Evolutionary conservation across 2,329 filamentous ascomycete genomes (phyloP), one percentile per base, ranked within the genome.

Genomic region (Cercospora citrullina): DNA sequence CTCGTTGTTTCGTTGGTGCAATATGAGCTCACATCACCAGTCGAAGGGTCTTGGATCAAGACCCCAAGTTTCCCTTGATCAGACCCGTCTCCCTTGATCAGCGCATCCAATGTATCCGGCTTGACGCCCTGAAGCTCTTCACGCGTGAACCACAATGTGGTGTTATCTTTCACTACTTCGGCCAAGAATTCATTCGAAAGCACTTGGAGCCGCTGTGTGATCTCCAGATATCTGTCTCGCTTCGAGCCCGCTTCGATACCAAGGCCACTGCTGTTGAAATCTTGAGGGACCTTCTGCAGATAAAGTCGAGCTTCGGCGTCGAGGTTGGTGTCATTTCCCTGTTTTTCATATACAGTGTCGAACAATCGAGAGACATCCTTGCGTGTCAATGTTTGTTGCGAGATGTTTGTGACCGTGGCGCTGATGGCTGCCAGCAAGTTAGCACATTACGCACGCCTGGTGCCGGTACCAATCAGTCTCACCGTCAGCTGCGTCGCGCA

Each of bases 211-310:
- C 90, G 83, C 83, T 91, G 91, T 84, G 92, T 91, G 79, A 93
- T 92, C 78, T 91, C 90, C 82, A 92, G 93, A 84, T 93, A 94
- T 61, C 90, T 86, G 72, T 92, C 90, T 70, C 90, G 82, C 81
- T 92, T 84, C 4, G 85, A 81, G 1, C 90, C 90, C 23, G 86
- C 85, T 1, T 90, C 87, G 57, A 94, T 80, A 5, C 87, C 87
- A 53, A 94, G 81, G 6, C 91, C 91, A 76, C 92, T 92, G 63
- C 87, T 85, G 74, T 93, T 88, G 78, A 91, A 93, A 70, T 84
- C 86, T 80, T 91, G 90, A 73, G 89, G 86, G 74, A 92, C 88
- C 80, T 90, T 91, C 79, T 92, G 88, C 26, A 94, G 82, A 68
- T 92, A 79, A 9, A 89, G 86, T 70, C 87, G 80, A 65, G 87